Percentiles rank a stretch among this genome's conserved stretches.
These are phyloP conservation scores for Acacia crassicarpa DNA, from an alignment of 306 rosid species.

Conservation along the genomic window DNA sequence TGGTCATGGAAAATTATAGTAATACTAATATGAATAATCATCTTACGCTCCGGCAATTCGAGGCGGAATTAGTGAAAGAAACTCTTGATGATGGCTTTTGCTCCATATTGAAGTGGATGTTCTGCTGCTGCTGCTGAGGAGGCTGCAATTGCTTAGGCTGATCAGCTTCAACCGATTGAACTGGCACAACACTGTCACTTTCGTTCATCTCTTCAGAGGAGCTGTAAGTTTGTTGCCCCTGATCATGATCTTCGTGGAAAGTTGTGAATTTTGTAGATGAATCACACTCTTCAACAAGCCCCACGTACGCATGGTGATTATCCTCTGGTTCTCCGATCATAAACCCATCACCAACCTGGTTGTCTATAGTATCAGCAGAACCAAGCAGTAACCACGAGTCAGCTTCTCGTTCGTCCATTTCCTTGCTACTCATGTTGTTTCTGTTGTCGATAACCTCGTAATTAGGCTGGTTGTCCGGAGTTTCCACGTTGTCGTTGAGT, in stretches of 20 bases:
- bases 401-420: conserved; percentile 2
- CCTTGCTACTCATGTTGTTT: neutral
- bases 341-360: neutral
- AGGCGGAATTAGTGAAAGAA: neutral
- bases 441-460: neutral
- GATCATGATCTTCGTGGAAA: neutral
- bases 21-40: neutral
- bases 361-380: neutral
- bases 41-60: neutral
- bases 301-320: neutral
- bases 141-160: neutral
- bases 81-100: neutral
- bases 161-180: conserved; percentile 1
- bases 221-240: neutral
- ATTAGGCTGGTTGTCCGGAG: neutral
- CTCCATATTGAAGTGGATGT: conserved; percentile 10
- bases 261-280: conserved; percentile 1
- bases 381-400: conserved; percentile 21
- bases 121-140: neutral
- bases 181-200: conserved; percentile 20
- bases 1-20: neutral
- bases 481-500: neutral
- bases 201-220: conserved; percentile 1
- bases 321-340: neutral
- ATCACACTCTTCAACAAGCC: neutral